These are phyloP conservation scores for Ophiostoma populinum DNA, from an alignment of 2,329 filamentous ascomycete genomes.

Conservation along the genomic window DNA sequence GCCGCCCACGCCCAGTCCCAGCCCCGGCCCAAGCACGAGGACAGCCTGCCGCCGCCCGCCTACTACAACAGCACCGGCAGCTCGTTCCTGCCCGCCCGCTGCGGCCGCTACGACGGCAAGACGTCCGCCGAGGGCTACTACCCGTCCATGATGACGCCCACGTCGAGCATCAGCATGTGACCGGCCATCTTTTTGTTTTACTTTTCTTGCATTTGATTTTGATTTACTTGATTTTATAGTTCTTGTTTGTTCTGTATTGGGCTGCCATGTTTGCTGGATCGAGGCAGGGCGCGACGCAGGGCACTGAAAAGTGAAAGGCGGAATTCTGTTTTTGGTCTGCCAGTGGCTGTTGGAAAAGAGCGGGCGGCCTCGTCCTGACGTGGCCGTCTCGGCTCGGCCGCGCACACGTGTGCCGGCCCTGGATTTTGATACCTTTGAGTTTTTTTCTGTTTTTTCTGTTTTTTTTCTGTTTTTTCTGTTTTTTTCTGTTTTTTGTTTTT, in stretches of 20 bases:
- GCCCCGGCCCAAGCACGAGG: slow-evolving; percentile 32
- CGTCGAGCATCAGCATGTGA: slow-evolving; percentile 29
- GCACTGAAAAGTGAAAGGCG: too few relatives aligned
- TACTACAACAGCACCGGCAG: slow-evolving; percentile 25
- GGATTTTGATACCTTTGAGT: background rate
- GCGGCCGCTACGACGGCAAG: slow-evolving; percentile 37
- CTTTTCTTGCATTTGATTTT: background rate
- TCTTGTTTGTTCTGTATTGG: too few relatives aligned
- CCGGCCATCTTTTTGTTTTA: background rate
- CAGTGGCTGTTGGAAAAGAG: too few relatives aligned
- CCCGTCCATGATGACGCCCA: slow-evolving; percentile 27
- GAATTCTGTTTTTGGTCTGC: too few relatives aligned
- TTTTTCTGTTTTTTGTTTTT: background rate
- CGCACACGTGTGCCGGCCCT: too few relatives aligned
- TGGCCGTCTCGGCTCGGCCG: too few relatives aligned
- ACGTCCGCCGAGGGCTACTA: slow-evolving; percentile 34
- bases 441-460: background rate
- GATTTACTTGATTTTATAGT: background rate
- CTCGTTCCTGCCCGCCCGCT: slow-evolving; percentile 23
- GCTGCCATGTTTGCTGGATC: too few relatives aligned
- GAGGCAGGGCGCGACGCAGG: too few relatives aligned
- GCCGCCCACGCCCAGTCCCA: slow-evolving; percentile 3
- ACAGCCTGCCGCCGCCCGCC: slow-evolving; percentile 20
- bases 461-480: background rate
- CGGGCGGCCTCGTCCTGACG: too few relatives aligned